Evolutionary conservation across 1,284 basidiomycete species (phyloP).

Genomic region (Afroboletus lepidellus): DNA sequence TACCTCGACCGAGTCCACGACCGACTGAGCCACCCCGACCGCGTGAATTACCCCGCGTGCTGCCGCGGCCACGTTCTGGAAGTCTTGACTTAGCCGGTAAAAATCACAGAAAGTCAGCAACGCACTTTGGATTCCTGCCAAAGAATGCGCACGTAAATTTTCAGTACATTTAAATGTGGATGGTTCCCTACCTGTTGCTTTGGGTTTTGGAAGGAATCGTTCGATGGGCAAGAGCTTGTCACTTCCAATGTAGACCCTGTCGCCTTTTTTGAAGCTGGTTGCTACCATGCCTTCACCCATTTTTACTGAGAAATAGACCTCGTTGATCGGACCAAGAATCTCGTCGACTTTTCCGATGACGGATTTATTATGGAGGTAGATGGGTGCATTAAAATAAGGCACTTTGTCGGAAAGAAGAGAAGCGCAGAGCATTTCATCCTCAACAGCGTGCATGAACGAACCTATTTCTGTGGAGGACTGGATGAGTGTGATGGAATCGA

Average conservation of each 20-base stretch:
- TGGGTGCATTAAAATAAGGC: slow-evolving; percentile 99
- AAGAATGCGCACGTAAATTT: neutral
- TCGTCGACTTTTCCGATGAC: slow-evolving; percentile 95
- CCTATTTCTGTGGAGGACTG: slow-evolving; percentile 69
- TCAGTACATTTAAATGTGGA: slow-evolving; percentile 4
- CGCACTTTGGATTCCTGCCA: slow-evolving; percentile 52
- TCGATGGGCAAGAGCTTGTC: slow-evolving; percentile 98
- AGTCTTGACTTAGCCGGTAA: slow-evolving; percentile 10
- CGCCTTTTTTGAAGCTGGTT: slow-evolving; percentile 93
- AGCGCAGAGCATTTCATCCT: slow-evolving; percentile 97
- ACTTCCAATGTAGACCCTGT: slow-evolving; percentile 95
- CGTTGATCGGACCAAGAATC: slow-evolving; percentile 96
- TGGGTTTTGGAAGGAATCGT: slow-evolving; percentile 96
- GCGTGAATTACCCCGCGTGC: slow-evolving; percentile 38
- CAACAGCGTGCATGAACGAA: slow-evolving; percentile 89
- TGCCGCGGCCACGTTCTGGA: slow-evolving; percentile 57
- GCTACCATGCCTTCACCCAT: slow-evolving; percentile 97
- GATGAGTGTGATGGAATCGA: slow-evolving; percentile 1
- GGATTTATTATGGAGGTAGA: slow-evolving; percentile 98
- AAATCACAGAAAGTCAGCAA: slow-evolving; percentile 2
- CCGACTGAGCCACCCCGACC: slow-evolving; percentile 47
- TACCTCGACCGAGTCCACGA: slow-evolving; percentile 45
- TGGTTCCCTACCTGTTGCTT: slow-evolving; percentile 58
- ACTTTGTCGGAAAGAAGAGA: slow-evolving; percentile 87
- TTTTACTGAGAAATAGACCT: slow-evolving; percentile 98